Evolutionary conservation across 257 asterid genomes (phyloP).

Genomic region (Capsicum rhomboideum): DNA sequence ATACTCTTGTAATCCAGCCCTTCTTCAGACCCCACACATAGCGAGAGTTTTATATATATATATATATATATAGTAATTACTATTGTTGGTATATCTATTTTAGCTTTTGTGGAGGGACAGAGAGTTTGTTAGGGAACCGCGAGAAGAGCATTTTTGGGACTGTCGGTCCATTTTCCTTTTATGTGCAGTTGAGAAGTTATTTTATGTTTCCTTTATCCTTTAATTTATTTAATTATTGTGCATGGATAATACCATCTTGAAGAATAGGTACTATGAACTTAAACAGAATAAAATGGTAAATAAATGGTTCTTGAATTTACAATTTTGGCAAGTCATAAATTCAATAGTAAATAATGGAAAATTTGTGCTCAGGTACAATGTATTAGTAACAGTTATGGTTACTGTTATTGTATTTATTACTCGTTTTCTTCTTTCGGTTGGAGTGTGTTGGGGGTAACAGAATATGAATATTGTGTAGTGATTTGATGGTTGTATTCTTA

Average conservation of each 20-base stretch:
- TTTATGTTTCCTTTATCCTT: neutral
- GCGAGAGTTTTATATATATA: no score
- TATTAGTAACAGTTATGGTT: neutral
- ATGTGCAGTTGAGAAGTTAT: neutral
- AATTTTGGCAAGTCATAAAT: neutral
- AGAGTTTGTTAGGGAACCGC: neutral
- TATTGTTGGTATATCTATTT: neutral
- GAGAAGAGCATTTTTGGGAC: neutral
- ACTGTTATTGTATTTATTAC: neutral
- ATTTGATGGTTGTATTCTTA: slow-evolving; percentile 24
- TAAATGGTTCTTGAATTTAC: neutral
- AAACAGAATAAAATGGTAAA: neutral
- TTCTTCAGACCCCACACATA: no score
- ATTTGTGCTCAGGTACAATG: neutral
- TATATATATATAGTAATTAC: no score
- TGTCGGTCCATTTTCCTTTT: neutral
- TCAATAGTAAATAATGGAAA: neutral
- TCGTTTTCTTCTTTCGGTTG: neutral
- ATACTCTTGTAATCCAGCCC: no score
- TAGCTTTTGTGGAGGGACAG: neutral
- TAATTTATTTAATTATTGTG: neutral
- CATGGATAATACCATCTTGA: neutral
- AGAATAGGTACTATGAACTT: neutral
- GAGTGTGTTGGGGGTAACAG: neutral
- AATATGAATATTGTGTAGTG: neutral